A percentile compares a stretch with the other conserved stretches of the same genome.
Conservation (phyloP, 148 eudicot species). For the Salicornia ramosissima region DNA sequence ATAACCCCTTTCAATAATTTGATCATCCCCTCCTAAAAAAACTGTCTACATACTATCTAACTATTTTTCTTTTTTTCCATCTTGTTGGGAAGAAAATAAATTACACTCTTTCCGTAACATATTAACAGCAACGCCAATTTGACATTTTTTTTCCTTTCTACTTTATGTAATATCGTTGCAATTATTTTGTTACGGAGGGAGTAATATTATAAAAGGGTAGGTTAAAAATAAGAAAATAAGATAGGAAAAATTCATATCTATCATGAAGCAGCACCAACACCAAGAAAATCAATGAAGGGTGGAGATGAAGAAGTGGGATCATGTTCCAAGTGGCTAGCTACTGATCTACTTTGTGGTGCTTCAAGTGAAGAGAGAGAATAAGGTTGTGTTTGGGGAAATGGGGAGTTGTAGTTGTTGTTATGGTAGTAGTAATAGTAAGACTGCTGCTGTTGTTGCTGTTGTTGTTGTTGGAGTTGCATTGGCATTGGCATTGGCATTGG, state of each 20-base stretch:
- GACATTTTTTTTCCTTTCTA: not conserved
- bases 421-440: slow-evolving; percentile 17
- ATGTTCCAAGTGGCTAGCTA: slow-evolving; percentile 1
- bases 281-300: slow-evolving; percentile 79
- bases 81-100: no score
- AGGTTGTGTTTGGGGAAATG: slow-evolving; percentile 23
- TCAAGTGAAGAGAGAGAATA: slow-evolving; percentile 23
- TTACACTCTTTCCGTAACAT: no score
- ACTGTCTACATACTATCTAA: not conserved
- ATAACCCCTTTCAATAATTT: not conserved
- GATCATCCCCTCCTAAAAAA: not conserved
- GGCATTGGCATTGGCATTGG: slow-evolving; percentile 17
- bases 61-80: no score
- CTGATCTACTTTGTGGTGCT: slow-evolving; percentile 7
- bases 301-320: slow-evolving; percentile 28
- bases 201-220: not conserved
- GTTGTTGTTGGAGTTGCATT: slow-evolving; percentile 16
- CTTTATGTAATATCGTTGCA: no score
- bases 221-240: not conserved
- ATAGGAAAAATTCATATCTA: not conserved
- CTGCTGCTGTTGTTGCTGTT: slow-evolving; percentile 16
- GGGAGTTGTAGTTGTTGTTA: slow-evolving; percentile 16
- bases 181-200: not conserved
- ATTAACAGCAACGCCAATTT: no score
- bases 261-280: slow-evolving; percentile 80